Conservation (phyloP, 2,329 filamentous ascomycete genomes). For the Xylariaceae sp. region DNA sequence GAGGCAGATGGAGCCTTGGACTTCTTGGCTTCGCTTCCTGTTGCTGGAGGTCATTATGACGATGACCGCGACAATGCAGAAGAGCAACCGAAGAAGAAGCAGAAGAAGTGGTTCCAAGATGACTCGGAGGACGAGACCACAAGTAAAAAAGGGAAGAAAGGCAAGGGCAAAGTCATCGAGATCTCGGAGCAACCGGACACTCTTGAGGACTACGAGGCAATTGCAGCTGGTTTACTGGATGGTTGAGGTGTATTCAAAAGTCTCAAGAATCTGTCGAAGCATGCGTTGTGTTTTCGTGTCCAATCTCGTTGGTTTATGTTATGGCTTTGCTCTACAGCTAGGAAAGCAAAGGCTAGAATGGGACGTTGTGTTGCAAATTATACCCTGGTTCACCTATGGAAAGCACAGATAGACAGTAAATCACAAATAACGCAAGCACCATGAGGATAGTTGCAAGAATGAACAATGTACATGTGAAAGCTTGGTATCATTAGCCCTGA, state of each 20-base stretch:
- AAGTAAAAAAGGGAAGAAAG: conserved; percentile 43
- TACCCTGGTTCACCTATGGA: not conserved
- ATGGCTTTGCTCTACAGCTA: not conserved
- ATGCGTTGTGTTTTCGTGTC: not conserved
- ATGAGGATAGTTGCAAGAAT: conserved; percentile 12
- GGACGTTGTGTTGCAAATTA: no score
- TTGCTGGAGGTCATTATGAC: conserved; percentile 37
- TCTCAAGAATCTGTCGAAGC: no score
- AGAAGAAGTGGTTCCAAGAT: conserved; percentile 78
- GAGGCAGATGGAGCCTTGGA: conserved; percentile 49
- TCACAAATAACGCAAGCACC: not conserved
- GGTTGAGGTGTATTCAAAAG: conserved; percentile 16
- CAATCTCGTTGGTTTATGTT: not conserved
- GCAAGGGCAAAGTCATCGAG: conserved; percentile 56
- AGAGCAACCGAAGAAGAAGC: conserved; percentile 53
- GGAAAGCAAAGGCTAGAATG: not conserved
- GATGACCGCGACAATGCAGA: conserved; percentile 39
- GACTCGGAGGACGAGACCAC: conserved; percentile 49
- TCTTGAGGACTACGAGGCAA: conserved; percentile 72
- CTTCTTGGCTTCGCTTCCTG: conserved; percentile 56
- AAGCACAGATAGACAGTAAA: not conserved
- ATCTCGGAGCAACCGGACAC: conserved; percentile 71
- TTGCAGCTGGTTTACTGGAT: conserved; percentile 71
- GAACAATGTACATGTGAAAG: conserved; percentile 16
- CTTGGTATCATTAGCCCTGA: conserved; percentile 23